phyloP scores from a whole-genome alignment of 306 rosid genomes.

The Casuarina equisetifolia region DNA sequence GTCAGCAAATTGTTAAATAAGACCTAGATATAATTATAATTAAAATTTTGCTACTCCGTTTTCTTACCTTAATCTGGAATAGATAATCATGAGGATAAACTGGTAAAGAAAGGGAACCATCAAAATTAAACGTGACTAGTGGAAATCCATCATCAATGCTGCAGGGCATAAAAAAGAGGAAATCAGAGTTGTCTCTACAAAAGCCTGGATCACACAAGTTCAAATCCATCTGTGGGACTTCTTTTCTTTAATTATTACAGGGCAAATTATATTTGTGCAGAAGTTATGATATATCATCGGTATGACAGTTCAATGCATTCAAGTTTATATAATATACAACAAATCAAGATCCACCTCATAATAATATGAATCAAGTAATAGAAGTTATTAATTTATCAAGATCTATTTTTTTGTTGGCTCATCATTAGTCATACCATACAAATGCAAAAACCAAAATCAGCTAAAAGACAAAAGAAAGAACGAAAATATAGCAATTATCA shows the following conservation, averaged over 20 bases:
- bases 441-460: neutral
- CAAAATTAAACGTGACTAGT: constrained; percentile 53
- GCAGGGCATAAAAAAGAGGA: constrained; percentile 30
- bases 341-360: neutral
- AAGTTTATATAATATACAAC: neutral
- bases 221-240: neutral
- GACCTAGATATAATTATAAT: neutral
- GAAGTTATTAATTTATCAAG: neutral
- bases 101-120: constrained; percentile 46
- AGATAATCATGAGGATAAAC: constrained; percentile 75
- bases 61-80: constrained; percentile 53
- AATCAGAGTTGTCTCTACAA: constrained; percentile 23
- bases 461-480: neutral
- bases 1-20: neutral
- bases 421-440: neutral
- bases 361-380: too few species aligned
- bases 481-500: neutral
- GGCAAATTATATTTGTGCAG: too few species aligned
- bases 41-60: constrained; percentile 9
- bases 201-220: constrained; percentile 4
- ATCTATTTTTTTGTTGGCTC: too few species aligned
- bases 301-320: too few species aligned
- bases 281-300: too few species aligned
- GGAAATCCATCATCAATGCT: constrained; percentile 79
- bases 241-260: too few species aligned